phyloP scores from a whole-genome alignment of 2,329 filamentous ascomycete species.

The Paecilomyces niveus region DNA sequence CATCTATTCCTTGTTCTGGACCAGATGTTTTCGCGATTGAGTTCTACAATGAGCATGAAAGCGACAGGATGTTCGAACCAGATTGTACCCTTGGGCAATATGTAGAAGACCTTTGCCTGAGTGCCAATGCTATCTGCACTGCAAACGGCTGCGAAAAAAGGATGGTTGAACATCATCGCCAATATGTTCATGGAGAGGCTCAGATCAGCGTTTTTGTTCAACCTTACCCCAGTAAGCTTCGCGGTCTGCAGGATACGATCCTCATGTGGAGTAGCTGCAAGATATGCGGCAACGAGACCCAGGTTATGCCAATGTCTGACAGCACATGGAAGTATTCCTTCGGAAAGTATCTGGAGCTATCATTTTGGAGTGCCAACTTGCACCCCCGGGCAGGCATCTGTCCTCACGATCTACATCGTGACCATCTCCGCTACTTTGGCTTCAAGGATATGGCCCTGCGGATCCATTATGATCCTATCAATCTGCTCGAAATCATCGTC shows the following conservation, averaged over 20 bases:
- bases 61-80: conserved; percentile 61
- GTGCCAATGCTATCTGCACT: conserved; percentile 68
- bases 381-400: conserved; percentile 69
- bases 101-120: conserved; percentile 78
- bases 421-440: conserved; percentile 90
- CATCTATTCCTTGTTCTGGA: conserved; percentile 86
- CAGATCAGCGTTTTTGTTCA: conserved; percentile 89
- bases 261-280: conserved; percentile 98
- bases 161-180: conserved; percentile 88
- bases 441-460: conserved; percentile 77
- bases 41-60: conserved; percentile 87
- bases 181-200: conserved; percentile 94
- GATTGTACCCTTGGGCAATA: conserved; percentile 95
- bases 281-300: conserved; percentile 81
- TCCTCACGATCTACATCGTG: conserved; percentile 82
- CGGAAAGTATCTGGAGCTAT: conserved; percentile 94
- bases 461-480: conserved; percentile 87
- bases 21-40: conserved; percentile 84
- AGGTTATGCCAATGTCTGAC: conserved; percentile 83
- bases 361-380: conserved; percentile 87
- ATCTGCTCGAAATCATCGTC: conserved; percentile 89
- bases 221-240: conserved; percentile 59
- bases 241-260: conserved; percentile 65
- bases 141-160: conserved; percentile 79
- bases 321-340: conserved; percentile 98